A percentile compares a stretch with the other conserved stretches of the same genome.
Evolutionary conservation across 1,139 yeast species (phyloP).

Genomic region (Blastobotrys ciferrii): DNA sequence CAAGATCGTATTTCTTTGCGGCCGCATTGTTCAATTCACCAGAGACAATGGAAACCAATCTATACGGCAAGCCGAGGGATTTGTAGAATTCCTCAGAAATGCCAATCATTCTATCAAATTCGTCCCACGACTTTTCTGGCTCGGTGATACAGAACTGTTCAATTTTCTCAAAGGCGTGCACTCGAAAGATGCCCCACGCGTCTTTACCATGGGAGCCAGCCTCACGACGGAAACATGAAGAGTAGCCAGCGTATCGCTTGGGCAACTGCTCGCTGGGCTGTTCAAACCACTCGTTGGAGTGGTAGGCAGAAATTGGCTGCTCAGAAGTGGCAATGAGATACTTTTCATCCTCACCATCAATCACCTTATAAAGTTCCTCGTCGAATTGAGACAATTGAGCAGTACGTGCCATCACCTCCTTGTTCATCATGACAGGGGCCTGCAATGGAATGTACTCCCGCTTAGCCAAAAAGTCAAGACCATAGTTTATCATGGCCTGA

Average conservation of each 20-base stretch:
- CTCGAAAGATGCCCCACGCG: conserved; percentile 99
- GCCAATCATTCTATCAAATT: conserved; percentile 92
- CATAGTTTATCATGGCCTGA: conserved; percentile 97
- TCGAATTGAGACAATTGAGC: conserved; percentile 98
- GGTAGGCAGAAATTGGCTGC: conserved; percentile 98
- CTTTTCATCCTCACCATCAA: conserved; percentile 97
- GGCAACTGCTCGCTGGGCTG: conserved; percentile 97
- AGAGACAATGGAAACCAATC: conserved; percentile 96
- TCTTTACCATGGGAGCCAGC: conserved; percentile 99
- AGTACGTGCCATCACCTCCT: conserved; percentile 98
- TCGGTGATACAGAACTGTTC: conserved; percentile 93
- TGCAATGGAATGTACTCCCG: conserved; percentile 87
- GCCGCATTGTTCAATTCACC: conserved; percentile 99
- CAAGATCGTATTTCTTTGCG: conserved; percentile 96
- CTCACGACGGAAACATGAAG: conserved; percentile 98
- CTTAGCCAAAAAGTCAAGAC: conserved; percentile 76
- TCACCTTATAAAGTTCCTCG: conserved; percentile 94
- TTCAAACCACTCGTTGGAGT: conserved; percentile 98
- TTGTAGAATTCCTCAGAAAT: conserved; percentile 90
- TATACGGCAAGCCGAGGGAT: conserved; percentile 88
- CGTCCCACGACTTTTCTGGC: conserved; percentile 97
- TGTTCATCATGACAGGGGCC: conserved; percentile 99
- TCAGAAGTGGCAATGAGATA: conserved; percentile 97
- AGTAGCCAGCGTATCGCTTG: conserved; percentile 89
- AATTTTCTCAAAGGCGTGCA: conserved; percentile 95